A percentile compares a stretch with the other conserved stretches of the same genome.
These are phyloP conservation scores for Cardamine resedifolia DNA, from an alignment of 345 rosid species.

Conservation along the genomic window DNA sequence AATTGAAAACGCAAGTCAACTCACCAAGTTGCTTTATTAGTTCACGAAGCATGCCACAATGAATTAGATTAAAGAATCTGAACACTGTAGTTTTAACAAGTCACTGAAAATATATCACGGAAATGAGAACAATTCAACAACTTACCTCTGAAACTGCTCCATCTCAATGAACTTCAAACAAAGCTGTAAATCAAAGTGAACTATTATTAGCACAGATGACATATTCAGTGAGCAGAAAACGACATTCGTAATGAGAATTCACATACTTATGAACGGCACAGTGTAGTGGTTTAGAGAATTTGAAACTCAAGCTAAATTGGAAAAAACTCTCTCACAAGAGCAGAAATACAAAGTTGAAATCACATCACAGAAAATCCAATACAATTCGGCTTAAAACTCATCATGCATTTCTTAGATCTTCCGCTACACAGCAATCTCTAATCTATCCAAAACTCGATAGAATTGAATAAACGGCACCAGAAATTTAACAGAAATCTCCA, in stretches of 20 bases:
- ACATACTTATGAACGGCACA: background rate
- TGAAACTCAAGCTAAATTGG: background rate
- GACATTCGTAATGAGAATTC: background rate
- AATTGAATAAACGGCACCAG: background rate
- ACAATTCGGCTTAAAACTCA: slow-evolving; percentile 1
- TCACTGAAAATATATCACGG: background rate
- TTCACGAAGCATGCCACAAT: slow-evolving; percentile 78
- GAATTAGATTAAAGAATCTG: background rate
- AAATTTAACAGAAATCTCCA: background rate
- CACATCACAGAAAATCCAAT: background rate
- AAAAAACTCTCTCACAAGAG: background rate
- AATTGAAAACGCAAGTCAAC: slow-evolving; percentile 11
- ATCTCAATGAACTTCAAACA: slow-evolving; percentile 79
- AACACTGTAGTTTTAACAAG: background rate
- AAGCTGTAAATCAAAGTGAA: slow-evolving; percentile 50
- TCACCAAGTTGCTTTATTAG: slow-evolving; percentile 94
- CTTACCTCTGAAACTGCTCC: slow-evolving; percentile 90
- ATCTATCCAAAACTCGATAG: background rate
- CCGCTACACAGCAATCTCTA: slow-evolving; percentile 12
- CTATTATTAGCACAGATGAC: slow-evolving; percentile 7
- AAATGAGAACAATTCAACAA: slow-evolving; percentile 15
- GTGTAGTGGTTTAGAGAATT: background rate
- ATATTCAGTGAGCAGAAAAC: background rate
- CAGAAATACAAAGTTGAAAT: background rate
- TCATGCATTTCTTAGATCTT: slow-evolving; percentile 9